Percentiles rank a stretch among this genome's conserved stretches.
phyloP scores from a whole-genome alignment of 73 alveolate species.

The Stentor coeruleus region DNA sequence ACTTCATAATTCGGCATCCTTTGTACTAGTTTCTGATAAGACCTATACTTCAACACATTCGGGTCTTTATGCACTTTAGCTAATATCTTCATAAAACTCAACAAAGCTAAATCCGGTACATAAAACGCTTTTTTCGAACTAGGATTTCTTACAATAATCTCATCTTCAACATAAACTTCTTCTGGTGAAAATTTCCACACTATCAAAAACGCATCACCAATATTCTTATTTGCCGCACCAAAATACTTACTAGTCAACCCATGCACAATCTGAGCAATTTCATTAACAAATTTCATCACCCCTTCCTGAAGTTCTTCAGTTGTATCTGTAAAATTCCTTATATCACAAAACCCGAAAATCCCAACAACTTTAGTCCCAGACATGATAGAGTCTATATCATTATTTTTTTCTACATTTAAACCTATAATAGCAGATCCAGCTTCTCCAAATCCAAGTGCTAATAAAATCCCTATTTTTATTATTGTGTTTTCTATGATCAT shows the following conservation, averaged over 20 bases:
- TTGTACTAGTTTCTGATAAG: slow-evolving; percentile 39
- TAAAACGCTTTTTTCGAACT: slow-evolving; percentile 39
- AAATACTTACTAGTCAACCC: slow-evolving; percentile 46
- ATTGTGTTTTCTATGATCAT: slow-evolving; percentile 51
- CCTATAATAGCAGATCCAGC: slow-evolving; percentile 48
- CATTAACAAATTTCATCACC: slow-evolving; percentile 65
- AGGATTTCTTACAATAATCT: too few species aligned
- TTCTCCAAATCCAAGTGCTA: slow-evolving; percentile 48
- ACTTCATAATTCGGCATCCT: slow-evolving; percentile 52
- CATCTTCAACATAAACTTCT: too few species aligned
- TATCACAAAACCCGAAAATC: slow-evolving; percentile 66
- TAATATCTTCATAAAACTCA: slow-evolving; percentile 70
- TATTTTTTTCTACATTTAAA: slow-evolving; percentile 46
- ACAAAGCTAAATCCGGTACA: slow-evolving; percentile 71
- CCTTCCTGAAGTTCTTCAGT: slow-evolving; percentile 63
- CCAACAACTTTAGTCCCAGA: slow-evolving; percentile 72
- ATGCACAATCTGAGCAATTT: slow-evolving; percentile 65
- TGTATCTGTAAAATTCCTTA: slow-evolving; percentile 66
- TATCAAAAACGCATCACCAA: slow-evolving; percentile 64
- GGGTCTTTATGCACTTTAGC: slow-evolving; percentile 68
- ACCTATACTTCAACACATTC: slow-evolving; percentile 58
- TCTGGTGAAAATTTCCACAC: slow-evolving; percentile 61
- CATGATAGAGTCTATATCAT: slow-evolving; percentile 55
- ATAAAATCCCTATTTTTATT: slow-evolving; percentile 47
- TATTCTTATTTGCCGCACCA: slow-evolving; percentile 64